Conservation (phyloP, 441 rosid species). For the Omphalea diandra region DNA sequence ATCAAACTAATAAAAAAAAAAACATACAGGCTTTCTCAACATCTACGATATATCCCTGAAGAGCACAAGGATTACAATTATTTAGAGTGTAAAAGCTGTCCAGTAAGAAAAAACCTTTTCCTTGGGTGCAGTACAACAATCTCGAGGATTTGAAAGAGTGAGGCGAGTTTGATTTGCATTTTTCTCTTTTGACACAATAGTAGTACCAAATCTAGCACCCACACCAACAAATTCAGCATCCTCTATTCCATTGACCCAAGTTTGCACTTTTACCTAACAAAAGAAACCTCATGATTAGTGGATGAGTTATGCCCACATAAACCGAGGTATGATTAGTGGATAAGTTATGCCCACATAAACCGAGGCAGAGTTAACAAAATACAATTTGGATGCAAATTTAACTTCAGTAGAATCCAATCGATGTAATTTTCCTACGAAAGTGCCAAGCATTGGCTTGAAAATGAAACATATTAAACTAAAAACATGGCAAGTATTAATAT, state of each 20-base stretch:
- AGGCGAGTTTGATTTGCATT: constrained; percentile 75
- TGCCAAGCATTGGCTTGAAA: background rate
- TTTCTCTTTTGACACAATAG: constrained; percentile 91
- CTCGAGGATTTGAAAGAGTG: constrained; percentile 78
- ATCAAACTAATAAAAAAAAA: constrained; percentile 55
- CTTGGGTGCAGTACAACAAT: constrained; percentile 68
- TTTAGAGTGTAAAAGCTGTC: background rate
- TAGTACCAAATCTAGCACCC: constrained; percentile 89
- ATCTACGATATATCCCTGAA: constrained; percentile 8
- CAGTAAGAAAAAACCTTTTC: constrained; percentile 48
- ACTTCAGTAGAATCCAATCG: background rate
- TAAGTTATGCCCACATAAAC: constrained; percentile 12
- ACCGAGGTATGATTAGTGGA: constrained; percentile 3
- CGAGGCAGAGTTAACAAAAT: constrained; percentile 12
- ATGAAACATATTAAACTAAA: background rate
- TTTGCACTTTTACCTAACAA: constrained; percentile 90
- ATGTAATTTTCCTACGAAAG: background rate
- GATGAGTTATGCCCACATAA: constrained; percentile 8
- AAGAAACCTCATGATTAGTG: constrained; percentile 12
- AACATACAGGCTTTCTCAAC: constrained; percentile 18
- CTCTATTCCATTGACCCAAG: constrained; percentile 85
- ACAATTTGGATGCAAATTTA: background rate
- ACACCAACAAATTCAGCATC: constrained; percentile 93
- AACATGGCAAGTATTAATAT: background rate
- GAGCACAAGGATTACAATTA: constrained; percentile 11